These are phyloP conservation scores for Helianthus annuus DNA, from an alignment of 129 eudicot species.

Conservation along the genomic window HanXRQr2.0-SUNRISE NC_035440.2:435723-436222, in stretches of 20 bases:
- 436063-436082: not conserved
- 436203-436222: too few relatives aligned
- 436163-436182: too few relatives aligned
- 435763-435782: not conserved
- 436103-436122: too few relatives aligned
- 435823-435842: constrained; percentile 26
- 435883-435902: constrained; percentile 13
- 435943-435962: not conserved
- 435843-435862: constrained; percentile 28
- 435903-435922: not conserved
- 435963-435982: not conserved
- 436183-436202: too few relatives aligned
- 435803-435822: constrained; percentile 26
- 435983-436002: not conserved
- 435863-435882: not conserved
- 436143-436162: not conserved
- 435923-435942: not conserved
- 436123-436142: too few relatives aligned
- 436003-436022: not conserved
- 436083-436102: not conserved
- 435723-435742: too few relatives aligned
- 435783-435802: constrained; percentile 35
- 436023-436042: not conserved
- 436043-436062: not conserved
- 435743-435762: too few relatives aligned